A percentile compares a stretch with the other conserved stretches of the same genome.
phyloP scores from a whole-genome alignment of 2,329 filamentous ascomycete species.

The Lecanosticta acicola region DNA sequence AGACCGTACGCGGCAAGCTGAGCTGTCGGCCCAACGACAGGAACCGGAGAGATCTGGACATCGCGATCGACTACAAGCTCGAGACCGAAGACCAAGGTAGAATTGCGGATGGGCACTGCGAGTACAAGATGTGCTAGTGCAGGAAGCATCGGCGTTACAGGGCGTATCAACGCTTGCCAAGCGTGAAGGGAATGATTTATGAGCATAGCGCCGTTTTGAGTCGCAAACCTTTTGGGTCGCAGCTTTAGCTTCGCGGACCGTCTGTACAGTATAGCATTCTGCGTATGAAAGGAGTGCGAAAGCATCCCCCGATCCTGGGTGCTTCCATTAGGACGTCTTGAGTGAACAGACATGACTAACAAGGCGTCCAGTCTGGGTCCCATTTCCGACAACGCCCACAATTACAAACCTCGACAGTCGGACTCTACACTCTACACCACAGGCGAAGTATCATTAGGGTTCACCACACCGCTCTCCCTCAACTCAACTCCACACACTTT shows the following conservation, averaged over 20 bases:
- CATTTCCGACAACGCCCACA: not conserved
- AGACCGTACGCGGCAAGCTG: slow-evolving; percentile 68
- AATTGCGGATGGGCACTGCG: slow-evolving; percentile 60
- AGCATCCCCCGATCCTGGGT: not conserved
- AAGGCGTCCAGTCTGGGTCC: not conserved
- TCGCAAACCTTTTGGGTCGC: slow-evolving; percentile 26
- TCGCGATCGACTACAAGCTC: slow-evolving; percentile 76
- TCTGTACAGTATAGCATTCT: slow-evolving; percentile 17
- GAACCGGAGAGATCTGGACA: slow-evolving; percentile 93
- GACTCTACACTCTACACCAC: not conserved
- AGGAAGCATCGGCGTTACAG: slow-evolving; percentile 12
- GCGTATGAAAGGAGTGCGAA: not conserved
- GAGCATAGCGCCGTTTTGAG: slow-evolving; percentile 9
- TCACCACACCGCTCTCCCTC: not conserved
- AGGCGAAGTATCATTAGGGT: not conserved
- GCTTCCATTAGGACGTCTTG: not conserved
- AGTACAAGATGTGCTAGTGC: slow-evolving; percentile 64
- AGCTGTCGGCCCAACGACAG: slow-evolving; percentile 84
- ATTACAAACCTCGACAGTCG: not conserved
- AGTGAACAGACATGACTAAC: too few species aligned
- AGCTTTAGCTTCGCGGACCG: slow-evolving; percentile 36
- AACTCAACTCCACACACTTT: not conserved
- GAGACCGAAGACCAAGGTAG: slow-evolving; percentile 69
- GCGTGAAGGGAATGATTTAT: slow-evolving; percentile 18
- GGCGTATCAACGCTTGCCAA: slow-evolving; percentile 7